A percentile compares a stretch with the other conserved stretches of the same genome.
Evolutionary conservation across 805 yeast species (phyloP).

Genomic region (Myxozyma kluyveri): DNA sequence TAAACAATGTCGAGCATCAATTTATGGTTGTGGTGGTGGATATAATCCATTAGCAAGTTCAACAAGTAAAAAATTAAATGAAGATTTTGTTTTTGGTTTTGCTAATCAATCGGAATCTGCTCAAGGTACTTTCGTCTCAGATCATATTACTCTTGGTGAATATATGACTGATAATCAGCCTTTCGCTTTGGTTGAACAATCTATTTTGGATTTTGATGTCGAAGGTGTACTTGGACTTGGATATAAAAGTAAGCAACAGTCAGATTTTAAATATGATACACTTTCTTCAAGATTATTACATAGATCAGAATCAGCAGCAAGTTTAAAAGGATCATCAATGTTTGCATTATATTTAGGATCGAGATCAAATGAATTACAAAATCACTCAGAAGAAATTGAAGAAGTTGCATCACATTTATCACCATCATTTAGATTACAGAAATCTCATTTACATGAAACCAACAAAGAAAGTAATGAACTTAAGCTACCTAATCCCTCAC

Average conservation of each 20-base stretch:
- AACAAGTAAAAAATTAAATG: constrained; percentile 12
- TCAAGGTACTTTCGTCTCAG: constrained; percentile 18
- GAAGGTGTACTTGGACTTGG: constrained; percentile 28
- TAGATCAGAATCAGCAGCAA: background rate
- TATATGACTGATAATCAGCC: constrained; percentile 1
- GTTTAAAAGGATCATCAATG: background rate
- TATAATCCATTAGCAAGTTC: constrained; percentile 15
- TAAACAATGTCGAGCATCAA: constrained; percentile 14
- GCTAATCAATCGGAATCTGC: constrained; percentile 22
- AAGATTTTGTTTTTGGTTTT: constrained; percentile 16
- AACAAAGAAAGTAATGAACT: background rate
- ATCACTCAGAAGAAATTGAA: background rate
- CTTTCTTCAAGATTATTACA: constrained; percentile 10
- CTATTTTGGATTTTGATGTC: constrained; percentile 24
- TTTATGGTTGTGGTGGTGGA: constrained; percentile 26
- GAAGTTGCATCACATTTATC: background rate
- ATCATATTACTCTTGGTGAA: constrained; percentile 13
- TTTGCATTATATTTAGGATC: constrained; percentile 22
- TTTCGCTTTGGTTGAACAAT: constrained; percentile 22
- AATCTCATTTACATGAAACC: background rate
- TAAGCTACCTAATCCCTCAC: constrained; percentile 13
- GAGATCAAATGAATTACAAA: constrained; percentile 1
- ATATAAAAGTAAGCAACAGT: constrained; percentile 16
- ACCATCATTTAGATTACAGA: background rate
- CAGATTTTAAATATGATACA: constrained; percentile 19